These are phyloP conservation scores for Wickerhamomyces chambardii DNA, from an alignment of 805 yeast species.

Conservation along the genomic window DNA sequence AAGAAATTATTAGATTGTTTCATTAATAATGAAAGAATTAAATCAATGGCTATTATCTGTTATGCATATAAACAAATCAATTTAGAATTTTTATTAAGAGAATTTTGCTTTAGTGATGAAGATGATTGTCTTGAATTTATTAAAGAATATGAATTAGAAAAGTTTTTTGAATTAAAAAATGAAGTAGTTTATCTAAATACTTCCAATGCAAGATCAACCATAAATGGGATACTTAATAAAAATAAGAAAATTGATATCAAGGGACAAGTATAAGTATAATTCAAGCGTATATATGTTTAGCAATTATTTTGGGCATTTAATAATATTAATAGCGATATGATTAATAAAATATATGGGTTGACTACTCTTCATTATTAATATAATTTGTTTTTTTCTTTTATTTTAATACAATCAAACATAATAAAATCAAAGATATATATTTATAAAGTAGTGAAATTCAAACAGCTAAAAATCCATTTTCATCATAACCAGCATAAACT, in stretches of 20 bases:
- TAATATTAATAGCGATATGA: too few relatives aligned
- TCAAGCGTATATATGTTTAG: too few relatives aligned
- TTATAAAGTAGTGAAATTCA: too few relatives aligned
- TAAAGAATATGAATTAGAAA: constrained; percentile 25
- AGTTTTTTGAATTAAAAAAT: constrained; percentile 21
- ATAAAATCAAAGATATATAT: too few relatives aligned
- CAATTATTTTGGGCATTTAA: too few relatives aligned
- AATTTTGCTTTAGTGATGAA: constrained; percentile 30
- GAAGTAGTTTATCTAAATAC: constrained; percentile 25
- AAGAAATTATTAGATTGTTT: constrained; percentile 43
- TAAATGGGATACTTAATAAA: constrained; percentile 26
- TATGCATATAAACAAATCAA: constrained; percentile 44
- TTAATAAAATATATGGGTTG: too few relatives aligned
- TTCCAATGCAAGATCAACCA: constrained; percentile 22
- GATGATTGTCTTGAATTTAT: constrained; percentile 35
- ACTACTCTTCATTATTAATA: too few relatives aligned
- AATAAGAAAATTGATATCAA: constrained; percentile 72
- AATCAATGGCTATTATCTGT: constrained; percentile 45
- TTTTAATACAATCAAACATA: too few relatives aligned
- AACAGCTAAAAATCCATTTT: constrained; percentile 47
- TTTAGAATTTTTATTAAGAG: constrained; percentile 25
- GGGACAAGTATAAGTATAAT: constrained; percentile 76
- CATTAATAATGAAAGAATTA: constrained; percentile 46
- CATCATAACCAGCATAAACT: constrained; percentile 64
- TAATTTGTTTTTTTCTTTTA: too few relatives aligned